Evolutionary conservation across 495 filamentous ascomycete species (phyloP).

Genomic region (Terfezia boudieri): DNA sequence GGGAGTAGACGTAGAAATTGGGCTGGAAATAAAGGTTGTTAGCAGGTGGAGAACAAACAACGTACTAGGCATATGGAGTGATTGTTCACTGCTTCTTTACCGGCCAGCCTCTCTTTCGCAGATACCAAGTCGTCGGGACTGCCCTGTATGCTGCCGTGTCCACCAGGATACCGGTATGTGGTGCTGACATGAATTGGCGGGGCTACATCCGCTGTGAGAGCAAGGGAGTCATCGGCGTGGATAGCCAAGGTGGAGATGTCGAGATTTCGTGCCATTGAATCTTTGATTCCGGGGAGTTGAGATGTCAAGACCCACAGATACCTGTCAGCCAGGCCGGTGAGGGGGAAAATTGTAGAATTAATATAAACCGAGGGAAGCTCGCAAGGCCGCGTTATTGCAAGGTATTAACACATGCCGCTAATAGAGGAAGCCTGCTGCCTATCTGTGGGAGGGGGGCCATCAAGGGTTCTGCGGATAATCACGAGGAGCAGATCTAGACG

Average conservation of each 20-base stretch:
- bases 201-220: constrained; percentile 50
- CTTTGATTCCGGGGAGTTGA: constrained; percentile 17
- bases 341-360: too few species aligned
- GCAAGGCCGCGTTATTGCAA: too few species aligned
- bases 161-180: constrained; percentile 55
- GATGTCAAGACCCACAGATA: background rate
- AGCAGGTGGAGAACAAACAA: background rate
- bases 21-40: background rate
- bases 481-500: too few species aligned
- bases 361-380: too few species aligned
- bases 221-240: constrained; percentile 65
- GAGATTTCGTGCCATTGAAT: background rate
- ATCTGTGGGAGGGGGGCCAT: too few species aligned
- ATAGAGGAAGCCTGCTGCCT: too few species aligned
- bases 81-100: background rate
- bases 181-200: constrained; percentile 73
- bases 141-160: constrained; percentile 35
- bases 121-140: background rate
- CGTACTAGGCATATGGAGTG: background rate
- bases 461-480: too few species aligned
- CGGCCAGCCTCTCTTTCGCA: background rate
- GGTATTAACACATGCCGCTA: too few species aligned
- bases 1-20: constrained; percentile 48
- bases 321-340: too few species aligned
- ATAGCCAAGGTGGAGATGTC: constrained; percentile 40